These are phyloP conservation scores for Lignosus rhinocerotis DNA, from an alignment of 1,284 basidiomycete species.

Conservation along the genomic window DNA sequence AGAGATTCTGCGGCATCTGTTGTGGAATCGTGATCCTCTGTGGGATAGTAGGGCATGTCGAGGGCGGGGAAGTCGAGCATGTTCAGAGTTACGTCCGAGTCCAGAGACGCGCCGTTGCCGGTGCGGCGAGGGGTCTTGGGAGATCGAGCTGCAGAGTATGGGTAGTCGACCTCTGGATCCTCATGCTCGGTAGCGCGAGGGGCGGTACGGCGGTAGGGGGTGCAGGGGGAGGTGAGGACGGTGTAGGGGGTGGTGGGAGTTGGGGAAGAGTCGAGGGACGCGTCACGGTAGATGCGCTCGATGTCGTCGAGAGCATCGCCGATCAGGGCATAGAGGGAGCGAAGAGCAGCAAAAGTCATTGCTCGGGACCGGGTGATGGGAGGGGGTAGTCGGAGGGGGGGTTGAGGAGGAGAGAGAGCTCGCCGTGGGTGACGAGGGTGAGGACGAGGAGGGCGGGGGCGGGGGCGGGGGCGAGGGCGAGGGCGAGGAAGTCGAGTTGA, in stretches of 20 bases:
- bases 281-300: conserved; percentile 52
- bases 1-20: conserved; percentile 45
- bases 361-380: background rate
- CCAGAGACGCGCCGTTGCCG: conserved; percentile 2
- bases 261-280: conserved; percentile 22
- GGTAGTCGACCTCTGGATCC: conserved; percentile 3
- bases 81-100: conserved; percentile 5
- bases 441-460: background rate
- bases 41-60: conserved; percentile 47
- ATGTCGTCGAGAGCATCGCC: conserved; percentile 70
- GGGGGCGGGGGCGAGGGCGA: too few species aligned
- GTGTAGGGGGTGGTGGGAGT: conserved; percentile 21
- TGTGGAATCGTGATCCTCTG: conserved; percentile 29
- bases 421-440: conserved; percentile 1
- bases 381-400: background rate
- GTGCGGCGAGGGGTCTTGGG: conserved; percentile 19
- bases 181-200: conserved; percentile 1
- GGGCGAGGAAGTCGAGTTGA: background rate
- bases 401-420: background rate
- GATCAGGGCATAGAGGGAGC: conserved; percentile 64
- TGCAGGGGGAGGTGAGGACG: conserved; percentile 20
- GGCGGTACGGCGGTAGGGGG: conserved; percentile 10
- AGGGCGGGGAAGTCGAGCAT: conserved; percentile 62
- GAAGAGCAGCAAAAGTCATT: conserved; percentile 62
- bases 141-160: background rate